These are phyloP conservation scores for Cutaneotrichosporon sp. DNA, from an alignment of 1,284 basidiomycete species.

Conservation along the genomic window DNA sequence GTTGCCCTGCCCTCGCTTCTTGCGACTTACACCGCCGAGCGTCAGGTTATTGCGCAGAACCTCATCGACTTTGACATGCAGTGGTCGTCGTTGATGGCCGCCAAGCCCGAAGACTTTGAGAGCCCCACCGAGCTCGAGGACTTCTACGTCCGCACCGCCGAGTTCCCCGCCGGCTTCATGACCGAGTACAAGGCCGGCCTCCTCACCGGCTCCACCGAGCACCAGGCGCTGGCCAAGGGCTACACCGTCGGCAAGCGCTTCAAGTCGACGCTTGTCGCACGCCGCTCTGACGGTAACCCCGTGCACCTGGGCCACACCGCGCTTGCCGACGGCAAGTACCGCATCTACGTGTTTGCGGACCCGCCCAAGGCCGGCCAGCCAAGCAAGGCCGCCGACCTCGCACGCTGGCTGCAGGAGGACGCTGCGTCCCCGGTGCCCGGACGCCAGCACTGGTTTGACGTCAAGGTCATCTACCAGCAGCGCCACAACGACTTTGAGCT, in stretches of 20 bases:
- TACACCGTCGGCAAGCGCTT: conserved; percentile 21
- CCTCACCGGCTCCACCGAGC: conserved; percentile 5
- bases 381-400: conserved; percentile 4
- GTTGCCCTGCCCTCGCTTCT: conserved; percentile 67
- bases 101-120: conserved; percentile 36
- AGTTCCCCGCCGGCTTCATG: conserved; percentile 19
- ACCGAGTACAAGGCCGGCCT: conserved; percentile 14
- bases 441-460: conserved; percentile 18
- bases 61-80: conserved; percentile 77
- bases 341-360: conserved; percentile 19
- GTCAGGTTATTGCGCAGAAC: conserved; percentile 56
- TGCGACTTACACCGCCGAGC: conserved; percentile 57
- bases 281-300: conserved; percentile 14
- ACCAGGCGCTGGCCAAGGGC: conserved; percentile 12
- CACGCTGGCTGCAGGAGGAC: conserved; percentile 11
- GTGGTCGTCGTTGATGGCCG: conserved; percentile 67
- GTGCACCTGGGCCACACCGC: conserved; percentile 14
- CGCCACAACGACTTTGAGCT: conserved; percentile 36
- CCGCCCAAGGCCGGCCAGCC: conserved; percentile 6
- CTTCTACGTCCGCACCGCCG: conserved; percentile 55
- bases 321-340: conserved; percentile 16
- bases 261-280: conserved; percentile 50
- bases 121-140: conserved; percentile 12
- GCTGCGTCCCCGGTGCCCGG: conserved; percentile 8
- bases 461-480: conserved; percentile 41